Conservation (phyloP, 306 rosid species). For the Trifolium fragiferum region DNA sequence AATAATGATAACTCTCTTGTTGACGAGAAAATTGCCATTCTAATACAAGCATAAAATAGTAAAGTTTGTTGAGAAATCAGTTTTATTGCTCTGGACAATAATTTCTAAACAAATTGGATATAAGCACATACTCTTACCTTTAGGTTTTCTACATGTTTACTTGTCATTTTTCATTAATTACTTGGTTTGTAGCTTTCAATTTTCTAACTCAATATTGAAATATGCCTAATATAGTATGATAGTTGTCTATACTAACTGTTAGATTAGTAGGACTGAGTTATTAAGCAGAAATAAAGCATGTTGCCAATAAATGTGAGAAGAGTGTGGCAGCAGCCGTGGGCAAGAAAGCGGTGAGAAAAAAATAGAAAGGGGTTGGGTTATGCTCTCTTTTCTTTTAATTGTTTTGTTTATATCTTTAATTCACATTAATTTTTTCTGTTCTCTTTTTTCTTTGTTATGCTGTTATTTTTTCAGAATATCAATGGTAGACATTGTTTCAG, state of each 20-base stretch:
- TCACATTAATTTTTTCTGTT: neutral
- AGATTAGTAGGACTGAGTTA: neutral
- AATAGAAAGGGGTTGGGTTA: neutral
- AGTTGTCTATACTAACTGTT: neutral
- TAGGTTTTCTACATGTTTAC: constrained; percentile 11
- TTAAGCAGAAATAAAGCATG: no score
- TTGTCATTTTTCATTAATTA: constrained; percentile 16
- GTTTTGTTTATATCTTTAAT: neutral
- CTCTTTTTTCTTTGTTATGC: neutral
- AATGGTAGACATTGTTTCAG: no score
- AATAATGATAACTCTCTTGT: neutral
- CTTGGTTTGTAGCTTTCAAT: constrained; percentile 10
- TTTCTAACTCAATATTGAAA: neutral
- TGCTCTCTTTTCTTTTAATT: neutral
- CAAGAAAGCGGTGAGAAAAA: neutral
- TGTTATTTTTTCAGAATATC: no score
- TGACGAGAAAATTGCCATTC: neutral
- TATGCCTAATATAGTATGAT: neutral
- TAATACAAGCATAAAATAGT: neutral
- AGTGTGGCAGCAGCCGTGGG: neutral
- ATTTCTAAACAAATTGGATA: constrained; percentile 18
- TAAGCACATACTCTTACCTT: neutral
- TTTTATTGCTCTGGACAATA: constrained; percentile 1
- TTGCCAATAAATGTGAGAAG: no score
- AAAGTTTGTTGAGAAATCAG: constrained; percentile 10